A percentile compares a stretch with the other conserved stretches of the same genome.
These are phyloP conservation scores for Pseudonitzschia multiseries DNA, from an alignment of 108 stramenopile species.

Conservation along the genomic window DNA sequence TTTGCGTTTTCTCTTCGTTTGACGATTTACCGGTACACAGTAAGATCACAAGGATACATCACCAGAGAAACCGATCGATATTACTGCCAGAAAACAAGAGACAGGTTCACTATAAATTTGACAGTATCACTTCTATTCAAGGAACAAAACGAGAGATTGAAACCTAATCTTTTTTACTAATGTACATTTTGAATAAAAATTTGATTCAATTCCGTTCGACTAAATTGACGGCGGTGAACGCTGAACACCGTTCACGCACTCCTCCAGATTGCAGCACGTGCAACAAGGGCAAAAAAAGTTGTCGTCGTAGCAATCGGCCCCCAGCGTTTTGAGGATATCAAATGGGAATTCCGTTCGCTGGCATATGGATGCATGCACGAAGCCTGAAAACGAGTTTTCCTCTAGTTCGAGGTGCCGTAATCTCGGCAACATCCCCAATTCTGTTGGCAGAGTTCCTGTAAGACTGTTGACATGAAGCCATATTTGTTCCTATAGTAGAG, in stretches of 20 bases:
- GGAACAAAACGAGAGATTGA: no score
- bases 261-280: slow-evolving; percentile 19
- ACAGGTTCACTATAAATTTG: no score
- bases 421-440: not conserved
- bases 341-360: slow-evolving; percentile 13
- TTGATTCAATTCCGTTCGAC: no score
- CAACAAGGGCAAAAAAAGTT: slow-evolving; percentile 28
- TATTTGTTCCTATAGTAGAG: not conserved
- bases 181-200: no score
- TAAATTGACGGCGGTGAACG: not conserved
- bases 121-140: no score
- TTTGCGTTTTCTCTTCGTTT: no score
- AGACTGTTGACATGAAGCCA: slow-evolving; percentile 29
- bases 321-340: slow-evolving; percentile 17
- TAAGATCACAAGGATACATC: no score
- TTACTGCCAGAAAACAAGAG: no score
- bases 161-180: no score
- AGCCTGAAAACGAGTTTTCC: slow-evolving; percentile 22
- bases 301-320: slow-evolving; percentile 21
- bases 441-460: slow-evolving; percentile 23
- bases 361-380: slow-evolving; percentile 29
- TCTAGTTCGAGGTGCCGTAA: slow-evolving; percentile 20
- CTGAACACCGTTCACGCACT: slow-evolving; percentile 9
- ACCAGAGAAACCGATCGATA: no score
- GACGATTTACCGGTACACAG: no score